Evolutionary conservation across 805 yeast species (phyloP), one percentile per base, ranked within the genome.

Genomic region (Maudiozyma pseudohumilis): DNA sequence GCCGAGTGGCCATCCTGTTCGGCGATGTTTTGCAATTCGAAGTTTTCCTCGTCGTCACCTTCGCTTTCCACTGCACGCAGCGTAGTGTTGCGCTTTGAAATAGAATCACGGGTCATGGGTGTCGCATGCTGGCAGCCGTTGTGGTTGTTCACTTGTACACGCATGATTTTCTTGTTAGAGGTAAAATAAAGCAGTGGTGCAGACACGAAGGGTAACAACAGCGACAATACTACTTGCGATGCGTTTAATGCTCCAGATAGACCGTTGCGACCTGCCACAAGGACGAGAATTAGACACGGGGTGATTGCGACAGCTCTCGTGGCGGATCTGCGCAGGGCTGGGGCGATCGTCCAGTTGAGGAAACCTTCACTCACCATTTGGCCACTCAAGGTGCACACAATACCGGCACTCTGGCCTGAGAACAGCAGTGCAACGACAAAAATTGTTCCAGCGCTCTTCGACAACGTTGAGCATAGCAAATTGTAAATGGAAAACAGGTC

Each of bases 361-460:
- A 86, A 88, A 2, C 96, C 96, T 59, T 87, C 96, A 55, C 85
- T 78, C 9, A 87, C 92, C 85, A 86, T 85, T 58, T 87, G 96
- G 13, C 95, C 95, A 7, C 95, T 87, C 44, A 87, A 66, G 0
- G 96, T 87, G 56, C 94, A 86, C n/a, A 87, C 95, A 23, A 89
- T 83, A 26, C 96, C 96, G 2, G 96, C 95, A 56, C 88, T 77
- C 52, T 87, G 87, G 10, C 96, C 96, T 28, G 89, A 79, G 42
- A 84, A 80, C 31, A 88, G 63, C 48, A 88, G 68, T 1, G 96
- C 96, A 38, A 86, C 62, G 52, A 87, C 88, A 61, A 88, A 88
- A 0, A 87, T 63, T 2, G 83, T 73, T 8, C 96, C 97, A 0
- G 89, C 94, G 13, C 74, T 72, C 22, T 79, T 74, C 5, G 94